Conservation (phyloP, 331 rosid genomes). For the Saraca asoca region DNA sequence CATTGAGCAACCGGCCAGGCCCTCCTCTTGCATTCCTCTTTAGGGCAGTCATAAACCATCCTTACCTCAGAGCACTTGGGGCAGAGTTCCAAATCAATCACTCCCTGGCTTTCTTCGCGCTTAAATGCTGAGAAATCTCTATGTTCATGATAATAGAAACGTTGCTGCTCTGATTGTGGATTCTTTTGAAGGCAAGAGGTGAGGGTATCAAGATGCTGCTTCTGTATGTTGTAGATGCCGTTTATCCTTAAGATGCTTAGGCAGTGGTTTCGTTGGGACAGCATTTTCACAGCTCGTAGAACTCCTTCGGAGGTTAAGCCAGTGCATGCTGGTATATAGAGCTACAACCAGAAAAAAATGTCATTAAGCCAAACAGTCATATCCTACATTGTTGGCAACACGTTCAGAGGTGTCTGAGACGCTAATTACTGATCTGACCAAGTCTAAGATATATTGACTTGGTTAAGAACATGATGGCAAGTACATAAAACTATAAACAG, state of each 20-base stretch:
- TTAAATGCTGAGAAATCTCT: conserved; percentile 2
- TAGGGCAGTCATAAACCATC: conserved; percentile 51
- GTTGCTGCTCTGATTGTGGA: conserved; percentile 18
- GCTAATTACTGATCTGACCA: not conserved
- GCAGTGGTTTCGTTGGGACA: conserved; percentile 39
- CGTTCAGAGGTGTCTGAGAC: not conserved
- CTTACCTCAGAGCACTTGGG: conserved; percentile 44
- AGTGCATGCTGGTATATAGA: conserved; percentile 72
- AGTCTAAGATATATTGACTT: not conserved
- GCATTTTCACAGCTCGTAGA: conserved; percentile 47
- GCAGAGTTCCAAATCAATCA: conserved; percentile 50
- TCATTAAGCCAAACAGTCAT: conserved; percentile 24
- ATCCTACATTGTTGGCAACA: conserved; percentile 9
- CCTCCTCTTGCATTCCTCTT: conserved; percentile 40
- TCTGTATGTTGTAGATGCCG: conserved; percentile 52
- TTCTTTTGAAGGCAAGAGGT: conserved; percentile 32
- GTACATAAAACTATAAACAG: no score
- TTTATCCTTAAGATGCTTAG: conserved; percentile 46
- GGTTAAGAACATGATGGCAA: not conserved
- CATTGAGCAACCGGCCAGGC: conserved; percentile 29
- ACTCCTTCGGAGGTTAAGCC: conserved; percentile 58
- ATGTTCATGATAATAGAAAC: conserved; percentile 24
- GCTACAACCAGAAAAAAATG: conserved; percentile 51
- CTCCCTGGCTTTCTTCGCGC: conserved; percentile 2
- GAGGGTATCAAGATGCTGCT: conserved; percentile 44